Evolutionary conservation across 345 rosid genomes (phyloP), one percentile per base, ranked within the genome.

Genomic region (Clarkia xantiana): DNA sequence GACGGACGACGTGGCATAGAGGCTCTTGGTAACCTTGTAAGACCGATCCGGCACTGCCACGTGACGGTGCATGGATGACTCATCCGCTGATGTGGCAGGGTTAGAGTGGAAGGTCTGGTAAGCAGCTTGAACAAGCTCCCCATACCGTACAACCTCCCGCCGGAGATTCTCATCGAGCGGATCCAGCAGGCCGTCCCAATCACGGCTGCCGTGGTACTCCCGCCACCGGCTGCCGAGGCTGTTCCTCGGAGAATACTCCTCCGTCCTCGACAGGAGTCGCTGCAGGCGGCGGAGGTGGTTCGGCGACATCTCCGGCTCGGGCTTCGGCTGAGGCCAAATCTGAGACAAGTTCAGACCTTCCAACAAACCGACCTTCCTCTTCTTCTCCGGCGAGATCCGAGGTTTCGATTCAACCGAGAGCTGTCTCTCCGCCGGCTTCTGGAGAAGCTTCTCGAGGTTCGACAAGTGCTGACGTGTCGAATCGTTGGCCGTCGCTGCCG

Each of bases 1-100:
- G 29, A 91, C 75, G 0, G 98, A 86, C 13, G 98, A 76, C 2
- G 96, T 86, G 61, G 96, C 98, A 63, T 84, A 86, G 8, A 91
- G 77, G 44, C 73, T 78, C 58, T 74, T 84, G 0, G 98, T 91
- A 6, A 86, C 85, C 61, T 53, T 81, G 42, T 78, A 91, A 0
- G 85, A 76, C 56, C 75, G 59, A 20, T 84, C 98, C 0, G 83
- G 80, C 42, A 82, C 55, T 0, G 77, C 68, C 58, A 86, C 89
- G 58, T 71, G 65, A 50, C 72, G 61, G 2, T 86, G 80, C 0
- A 66, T 38, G 0, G 81, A 76, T 2, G 74, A 72, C 34, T 57
- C 69, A 10, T 51, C 70, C 0, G 71, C 10, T 3, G 78, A 53
- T 72, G 62, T 71, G 60, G 82, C 82, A 2, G 94, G 94, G 53